Evolutionary conservation across 1,139 yeast species (phyloP), one percentile per base, ranked within the genome.

Genomic region (Blastobotrys serpentis): DNA sequence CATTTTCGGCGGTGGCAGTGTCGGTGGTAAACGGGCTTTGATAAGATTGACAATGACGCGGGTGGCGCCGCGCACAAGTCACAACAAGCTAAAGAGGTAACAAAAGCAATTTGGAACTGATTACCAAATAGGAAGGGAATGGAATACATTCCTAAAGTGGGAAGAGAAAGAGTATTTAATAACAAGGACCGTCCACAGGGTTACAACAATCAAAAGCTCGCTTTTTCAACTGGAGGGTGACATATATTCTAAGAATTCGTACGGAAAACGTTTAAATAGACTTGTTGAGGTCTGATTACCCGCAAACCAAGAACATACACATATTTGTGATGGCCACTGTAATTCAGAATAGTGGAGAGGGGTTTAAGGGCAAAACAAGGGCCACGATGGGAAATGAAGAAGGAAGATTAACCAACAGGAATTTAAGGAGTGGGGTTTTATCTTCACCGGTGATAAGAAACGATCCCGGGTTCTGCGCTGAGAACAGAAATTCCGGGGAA

Each of bases 101-200:
- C 32, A 29, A 29, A 29, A 29, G 32, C 32, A 29, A 29, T 7
- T 29, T n/a, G n/a, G n/a, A n/a, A n/a, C n/a, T n/a, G n/a, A n/a
- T n/a, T n/a, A n/a, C n/a, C n/a, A n/a, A n/a, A n/a, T n/a, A n/a
- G n/a, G n/a, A n/a, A n/a, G n/a, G 13, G 32, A 6, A 6, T 7
- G 32, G 13, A 29, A 29, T 29, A 14, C 32, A 29, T 29, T 6
- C 32, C 32, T 29, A 29, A 29, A 29, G 32, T 14, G 32, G 32
- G 13, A 11, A 29, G 13, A 14, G 14, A 14, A 10, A 11, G 32
- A 29, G 32, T 29, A 29, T 29, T 29, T 10, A 29, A 7, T 10
- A 6, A 6, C 7, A 11, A 6, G 13, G 32, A 23, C 26, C 26
- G 10, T 23, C 26, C 26, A 10, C 10, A 6, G 26, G 26, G 26